Conservation (phyloP, 371 early-diverging fungal genomes). For the Sporodiniella umbellata region DNA sequence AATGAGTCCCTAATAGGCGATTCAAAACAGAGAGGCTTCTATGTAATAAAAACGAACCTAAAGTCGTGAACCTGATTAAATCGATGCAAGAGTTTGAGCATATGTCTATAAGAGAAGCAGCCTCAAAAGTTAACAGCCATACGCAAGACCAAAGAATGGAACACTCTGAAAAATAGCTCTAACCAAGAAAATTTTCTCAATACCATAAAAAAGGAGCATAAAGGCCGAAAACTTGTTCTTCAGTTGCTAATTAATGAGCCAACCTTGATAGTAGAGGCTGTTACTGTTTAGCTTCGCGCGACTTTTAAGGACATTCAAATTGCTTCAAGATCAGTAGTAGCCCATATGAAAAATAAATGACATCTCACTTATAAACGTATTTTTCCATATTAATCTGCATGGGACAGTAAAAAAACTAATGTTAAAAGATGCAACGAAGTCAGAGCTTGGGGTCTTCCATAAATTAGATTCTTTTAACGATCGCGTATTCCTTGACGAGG, state of each 20-base stretch:
- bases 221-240: constrained; percentile 1
- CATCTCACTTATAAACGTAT: constrained; percentile 7
- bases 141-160: constrained; percentile 8
- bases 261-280: constrained; percentile 11
- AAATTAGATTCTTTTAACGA: constrained; percentile 6
- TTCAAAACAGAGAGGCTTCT: not conserved
- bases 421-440: constrained; percentile 1
- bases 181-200: constrained; percentile 1
- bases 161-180: constrained; percentile 1
- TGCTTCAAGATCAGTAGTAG: constrained; percentile 1
- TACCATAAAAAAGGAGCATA: not conserved
- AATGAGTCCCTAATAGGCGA: not conserved
- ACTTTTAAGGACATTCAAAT: constrained; percentile 5
- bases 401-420: constrained; percentile 3
- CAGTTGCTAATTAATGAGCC: constrained; percentile 2
- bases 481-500: constrained; percentile 9
- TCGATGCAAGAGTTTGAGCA: constrained; percentile 7
- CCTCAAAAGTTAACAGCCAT: constrained; percentile 3
- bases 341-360: constrained; percentile 3
- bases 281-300: constrained; percentile 5
- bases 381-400: constrained; percentile 1
- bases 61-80: constrained; percentile 5
- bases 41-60: constrained; percentile 4
- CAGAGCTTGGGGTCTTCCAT: not conserved
- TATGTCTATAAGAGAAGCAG: constrained; percentile 8